phyloP scores from a whole-genome alignment of 768 basidiomycete species.

The Suillus subluteus region DNA sequence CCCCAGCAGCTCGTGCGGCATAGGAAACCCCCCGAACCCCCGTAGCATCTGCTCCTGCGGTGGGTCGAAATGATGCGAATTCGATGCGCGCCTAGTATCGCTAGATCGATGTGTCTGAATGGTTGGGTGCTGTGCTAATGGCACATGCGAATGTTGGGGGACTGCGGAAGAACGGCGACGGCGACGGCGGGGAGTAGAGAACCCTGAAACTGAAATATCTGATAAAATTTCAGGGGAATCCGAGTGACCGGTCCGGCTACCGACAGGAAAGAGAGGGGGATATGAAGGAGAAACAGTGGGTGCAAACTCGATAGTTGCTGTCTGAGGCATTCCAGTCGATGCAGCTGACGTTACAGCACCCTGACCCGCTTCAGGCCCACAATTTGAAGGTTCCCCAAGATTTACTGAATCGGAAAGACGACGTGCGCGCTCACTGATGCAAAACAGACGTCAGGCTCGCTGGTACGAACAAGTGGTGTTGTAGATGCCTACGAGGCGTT shows the following conservation, averaged over 20 bases:
- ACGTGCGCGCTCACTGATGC: constrained; percentile 17
- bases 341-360: not conserved
- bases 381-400: constrained; percentile 8
- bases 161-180: constrained; percentile 20
- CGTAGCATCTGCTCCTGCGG: constrained; percentile 38
- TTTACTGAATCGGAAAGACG: constrained; percentile 43
- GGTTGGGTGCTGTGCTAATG: constrained; percentile 23
- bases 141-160: constrained; percentile 17
- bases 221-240: constrained; percentile 17
- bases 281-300: constrained; percentile 33
- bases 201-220: constrained; percentile 5
- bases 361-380: not conserved
- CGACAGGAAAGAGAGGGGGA: constrained; percentile 28
- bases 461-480: constrained; percentile 5
- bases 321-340: constrained; percentile 37
- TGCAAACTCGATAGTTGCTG: constrained; percentile 58
- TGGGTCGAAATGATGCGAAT: constrained; percentile 18
- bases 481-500: not conserved
- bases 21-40: constrained; percentile 76
- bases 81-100: constrained; percentile 7
- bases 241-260: constrained; percentile 24
- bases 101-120: constrained; percentile 15
- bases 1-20: constrained; percentile 60
- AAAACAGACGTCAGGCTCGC: constrained; percentile 12
- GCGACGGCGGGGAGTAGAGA: constrained; percentile 10